Evolutionary conservation across 352 stramenopile genomes (phyloP).

Genomic region (Phytophthora constricta): DNA sequence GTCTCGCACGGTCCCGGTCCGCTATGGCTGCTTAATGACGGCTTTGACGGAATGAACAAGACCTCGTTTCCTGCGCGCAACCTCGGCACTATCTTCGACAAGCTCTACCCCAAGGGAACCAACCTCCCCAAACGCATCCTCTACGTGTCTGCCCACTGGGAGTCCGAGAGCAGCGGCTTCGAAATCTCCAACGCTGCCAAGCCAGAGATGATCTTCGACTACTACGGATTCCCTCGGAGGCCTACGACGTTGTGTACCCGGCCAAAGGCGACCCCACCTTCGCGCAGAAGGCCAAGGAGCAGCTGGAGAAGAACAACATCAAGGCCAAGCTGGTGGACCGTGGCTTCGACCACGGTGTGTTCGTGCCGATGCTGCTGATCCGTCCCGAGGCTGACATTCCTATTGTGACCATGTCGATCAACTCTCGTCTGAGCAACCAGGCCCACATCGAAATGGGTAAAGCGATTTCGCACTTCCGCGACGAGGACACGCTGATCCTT

Average conservation of each 20-base stretch:
- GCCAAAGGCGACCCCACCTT: conserved; percentile 67
- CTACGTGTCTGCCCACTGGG: conserved; percentile 85
- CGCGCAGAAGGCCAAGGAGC: conserved; percentile 58
- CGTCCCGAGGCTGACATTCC: conserved; percentile 86
- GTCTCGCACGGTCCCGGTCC: conserved; percentile 57
- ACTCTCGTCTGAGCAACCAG: conserved; percentile 24
- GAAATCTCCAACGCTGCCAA: conserved; percentile 54
- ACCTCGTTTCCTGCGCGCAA: conserved; percentile 16
- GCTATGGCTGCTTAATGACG: conserved; percentile 42
- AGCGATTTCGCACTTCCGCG: conserved; percentile 49
- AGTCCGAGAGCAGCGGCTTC: conserved; percentile 41
- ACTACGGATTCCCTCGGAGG: conserved; percentile 85
- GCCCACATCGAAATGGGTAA: conserved; percentile 62
- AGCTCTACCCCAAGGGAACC: conserved; percentile 33
- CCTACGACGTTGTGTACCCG: conserved; percentile 85
- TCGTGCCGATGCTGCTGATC: conserved; percentile 89
- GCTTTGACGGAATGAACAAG: conserved; percentile 35
- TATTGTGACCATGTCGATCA: conserved; percentile 83
- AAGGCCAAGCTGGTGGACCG: conserved; percentile 43
- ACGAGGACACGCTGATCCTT: conserved; percentile 72
- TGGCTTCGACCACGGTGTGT: conserved; percentile 92
- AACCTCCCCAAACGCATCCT: conserved; percentile 66
- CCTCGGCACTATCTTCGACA: conserved; percentile 28
- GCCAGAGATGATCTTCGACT: conserved; percentile 86
- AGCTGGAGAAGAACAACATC: conserved; percentile 56